These are phyloP conservation scores for Penicillium roqueforti DNA, from an alignment of 495 filamentous ascomycete species.

Conservation along the genomic window DNA sequence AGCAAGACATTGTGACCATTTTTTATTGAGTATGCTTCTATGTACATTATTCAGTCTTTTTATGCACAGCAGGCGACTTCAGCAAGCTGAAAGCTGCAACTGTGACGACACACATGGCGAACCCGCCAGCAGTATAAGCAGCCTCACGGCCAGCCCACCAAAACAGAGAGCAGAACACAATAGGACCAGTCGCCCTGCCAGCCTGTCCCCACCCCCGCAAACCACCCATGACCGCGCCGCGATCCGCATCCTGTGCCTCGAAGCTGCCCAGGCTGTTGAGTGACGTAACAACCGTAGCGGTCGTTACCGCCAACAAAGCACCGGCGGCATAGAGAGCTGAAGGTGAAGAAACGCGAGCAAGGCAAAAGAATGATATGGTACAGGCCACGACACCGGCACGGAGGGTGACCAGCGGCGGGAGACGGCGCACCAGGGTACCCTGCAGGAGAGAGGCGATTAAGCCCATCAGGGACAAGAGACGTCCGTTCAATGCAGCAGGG, in stretches of 20 bases:
- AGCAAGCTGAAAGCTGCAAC: conserved; percentile 67
- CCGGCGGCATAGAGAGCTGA: conserved; percentile 73
- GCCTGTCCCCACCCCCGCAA: conserved; percentile 84
- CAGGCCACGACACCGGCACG: conserved; percentile 75
- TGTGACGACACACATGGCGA: conserved; percentile 71
- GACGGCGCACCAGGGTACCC: conserved; percentile 73
- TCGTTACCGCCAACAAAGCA: conserved; percentile 78
- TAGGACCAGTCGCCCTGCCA: conserved; percentile 77
- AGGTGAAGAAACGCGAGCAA: conserved; percentile 63
- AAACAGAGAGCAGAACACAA: conserved; percentile 93
- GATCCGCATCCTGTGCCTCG: conserved; percentile 72
- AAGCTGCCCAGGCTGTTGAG: conserved; percentile 89
- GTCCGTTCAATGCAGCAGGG: conserved; percentile 71
- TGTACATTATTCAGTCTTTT: conserved; percentile 14
- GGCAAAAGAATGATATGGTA: conserved; percentile 71
- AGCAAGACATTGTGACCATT: background rate
- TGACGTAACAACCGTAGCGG: conserved; percentile 89
- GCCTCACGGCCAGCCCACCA: conserved; percentile 95
- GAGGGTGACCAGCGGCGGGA: conserved; percentile 73
- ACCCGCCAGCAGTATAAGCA: conserved; percentile 76
- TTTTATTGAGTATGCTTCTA: background rate
- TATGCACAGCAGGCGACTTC: conserved; percentile 36
- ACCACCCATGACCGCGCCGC: conserved; percentile 80
- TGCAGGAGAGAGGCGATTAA: conserved; percentile 89
- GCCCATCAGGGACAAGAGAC: conserved; percentile 88